Conservation (phyloP, 495 filamentous ascomycete species). For the Podospora pseudocomata region DNA sequence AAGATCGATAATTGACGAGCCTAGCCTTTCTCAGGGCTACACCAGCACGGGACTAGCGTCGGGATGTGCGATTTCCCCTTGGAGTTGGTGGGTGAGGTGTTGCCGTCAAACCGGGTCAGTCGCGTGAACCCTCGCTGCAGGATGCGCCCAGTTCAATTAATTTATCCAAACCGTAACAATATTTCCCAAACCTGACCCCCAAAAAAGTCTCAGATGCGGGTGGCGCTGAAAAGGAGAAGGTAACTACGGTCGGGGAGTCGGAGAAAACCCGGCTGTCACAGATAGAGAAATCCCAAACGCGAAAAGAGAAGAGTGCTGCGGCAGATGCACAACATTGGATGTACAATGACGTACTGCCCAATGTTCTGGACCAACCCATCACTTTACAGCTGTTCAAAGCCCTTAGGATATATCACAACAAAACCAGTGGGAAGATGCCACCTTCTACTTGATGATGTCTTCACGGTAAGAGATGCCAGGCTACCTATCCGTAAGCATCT, state of each 20-base stretch:
- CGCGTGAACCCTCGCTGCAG: not conserved
- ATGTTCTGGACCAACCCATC: not conserved
- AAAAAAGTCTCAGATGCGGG: not conserved
- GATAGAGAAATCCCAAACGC: not conserved
- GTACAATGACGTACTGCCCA: constrained; percentile 12
- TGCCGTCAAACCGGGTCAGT: not conserved
- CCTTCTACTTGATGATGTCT: not conserved
- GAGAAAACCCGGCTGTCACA: not conserved
- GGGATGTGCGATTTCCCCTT: not conserved
- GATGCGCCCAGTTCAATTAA: not conserved
- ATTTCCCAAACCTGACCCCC: not conserved
- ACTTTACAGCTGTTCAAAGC: not conserved
- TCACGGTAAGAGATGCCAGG: not conserved
- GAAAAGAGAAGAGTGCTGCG: not conserved
- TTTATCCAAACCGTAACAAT: not conserved
- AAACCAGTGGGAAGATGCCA: not conserved
- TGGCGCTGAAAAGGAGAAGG: not conserved
- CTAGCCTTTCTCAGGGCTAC: not conserved
- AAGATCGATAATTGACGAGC: not conserved
- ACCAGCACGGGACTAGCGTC: not conserved
- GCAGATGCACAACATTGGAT: constrained; percentile 11
- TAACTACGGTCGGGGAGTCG: not conserved
- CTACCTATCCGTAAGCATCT: not conserved
- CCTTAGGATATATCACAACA: not conserved
- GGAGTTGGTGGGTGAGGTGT: not conserved